These are phyloP conservation scores for Endothia cerciana DNA, from an alignment of 2,329 filamentous ascomycete genomes.

Conservation along the genomic window DNA sequence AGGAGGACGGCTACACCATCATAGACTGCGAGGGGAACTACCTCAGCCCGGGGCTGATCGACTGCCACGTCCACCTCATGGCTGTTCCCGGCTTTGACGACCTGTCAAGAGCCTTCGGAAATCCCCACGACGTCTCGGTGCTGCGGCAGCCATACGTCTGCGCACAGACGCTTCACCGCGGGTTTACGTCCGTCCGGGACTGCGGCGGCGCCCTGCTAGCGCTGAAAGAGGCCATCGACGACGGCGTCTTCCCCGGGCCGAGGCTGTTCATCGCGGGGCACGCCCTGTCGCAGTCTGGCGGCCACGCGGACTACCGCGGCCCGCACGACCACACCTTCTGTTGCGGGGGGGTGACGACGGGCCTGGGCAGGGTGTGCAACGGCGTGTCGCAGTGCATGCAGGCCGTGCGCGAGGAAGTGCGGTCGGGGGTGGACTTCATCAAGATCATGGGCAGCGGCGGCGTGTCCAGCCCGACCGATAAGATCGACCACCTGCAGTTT, in stretches of 20 bases:
- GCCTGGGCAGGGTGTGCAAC: conserved; percentile 48
- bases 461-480: conserved; percentile 55
- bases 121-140: conserved; percentile 36
- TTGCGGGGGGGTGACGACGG: conserved; percentile 47
- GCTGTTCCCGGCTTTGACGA: conserved; percentile 33
- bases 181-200: conserved; percentile 58
- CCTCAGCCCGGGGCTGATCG: conserved; percentile 27
- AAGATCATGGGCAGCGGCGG: conserved; percentile 61
- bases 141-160: conserved; percentile 48
- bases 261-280: conserved; percentile 54
- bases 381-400: conserved; percentile 55
- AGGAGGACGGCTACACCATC: conserved; percentile 28
- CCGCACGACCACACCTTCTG: conserved; percentile 48
- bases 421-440: conserved; percentile 56
- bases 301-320: conserved; percentile 52
- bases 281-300: conserved; percentile 56
- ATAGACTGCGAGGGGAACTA: conserved; percentile 23
- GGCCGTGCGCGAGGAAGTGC: conserved; percentile 53
- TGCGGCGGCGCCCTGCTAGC: conserved; percentile 54
- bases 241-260: conserved; percentile 53
- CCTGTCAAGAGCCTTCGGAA: conserved; percentile 32
- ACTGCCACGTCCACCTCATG: conserved; percentile 35
- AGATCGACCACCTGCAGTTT: conserved; percentile 56
- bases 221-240: conserved; percentile 53
- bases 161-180: conserved; percentile 52